Conservation (phyloP, 768 basidiomycete species). For the Suillus brevipes region DNA sequence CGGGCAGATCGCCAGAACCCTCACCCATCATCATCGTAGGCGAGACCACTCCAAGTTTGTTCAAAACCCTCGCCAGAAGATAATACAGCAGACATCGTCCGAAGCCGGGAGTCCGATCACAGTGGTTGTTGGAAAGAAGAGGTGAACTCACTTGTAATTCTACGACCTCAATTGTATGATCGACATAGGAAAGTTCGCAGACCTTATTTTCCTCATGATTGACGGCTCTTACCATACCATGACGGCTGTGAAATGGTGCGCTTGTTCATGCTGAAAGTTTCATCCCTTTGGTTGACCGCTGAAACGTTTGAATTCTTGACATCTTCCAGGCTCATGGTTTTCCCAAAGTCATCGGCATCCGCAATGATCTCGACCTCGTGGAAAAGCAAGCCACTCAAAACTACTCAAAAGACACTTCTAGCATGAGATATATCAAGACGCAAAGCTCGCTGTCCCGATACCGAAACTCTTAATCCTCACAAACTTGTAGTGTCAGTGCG, state of each 20-base stretch:
- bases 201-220: slow-evolving; percentile 95
- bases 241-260: slow-evolving; percentile 98
- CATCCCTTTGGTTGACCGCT: slow-evolving; percentile 40
- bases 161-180: slow-evolving; percentile 98
- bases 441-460: slow-evolving; percentile 95
- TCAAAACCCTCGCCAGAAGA: slow-evolving; percentile 86
- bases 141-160: slow-evolving; percentile 92
- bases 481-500: too few species aligned
- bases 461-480: slow-evolving; percentile 94
- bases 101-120: slow-evolving; percentile 94
- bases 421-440: slow-evolving; percentile 99
- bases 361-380: slow-evolving; percentile 95
- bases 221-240: slow-evolving; percentile 97
- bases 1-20: slow-evolving; percentile 44
- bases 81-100: slow-evolving; percentile 92
- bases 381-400: slow-evolving; percentile 87
- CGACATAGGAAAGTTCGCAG: slow-evolving; percentile 95
- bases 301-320: slow-evolving; percentile 99
- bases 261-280: background rate
- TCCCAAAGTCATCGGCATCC: slow-evolving; percentile 95
- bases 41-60: slow-evolving; percentile 89
- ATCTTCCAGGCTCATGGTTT: slow-evolving; percentile 97
- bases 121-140: slow-evolving; percentile 89
- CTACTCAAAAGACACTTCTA: slow-evolving; percentile 97
- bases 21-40: slow-evolving; percentile 96